Evolutionary conservation across 2,329 filamentous ascomycete genomes (phyloP).

Genomic region (Phyllosticta citriasiana): DNA sequence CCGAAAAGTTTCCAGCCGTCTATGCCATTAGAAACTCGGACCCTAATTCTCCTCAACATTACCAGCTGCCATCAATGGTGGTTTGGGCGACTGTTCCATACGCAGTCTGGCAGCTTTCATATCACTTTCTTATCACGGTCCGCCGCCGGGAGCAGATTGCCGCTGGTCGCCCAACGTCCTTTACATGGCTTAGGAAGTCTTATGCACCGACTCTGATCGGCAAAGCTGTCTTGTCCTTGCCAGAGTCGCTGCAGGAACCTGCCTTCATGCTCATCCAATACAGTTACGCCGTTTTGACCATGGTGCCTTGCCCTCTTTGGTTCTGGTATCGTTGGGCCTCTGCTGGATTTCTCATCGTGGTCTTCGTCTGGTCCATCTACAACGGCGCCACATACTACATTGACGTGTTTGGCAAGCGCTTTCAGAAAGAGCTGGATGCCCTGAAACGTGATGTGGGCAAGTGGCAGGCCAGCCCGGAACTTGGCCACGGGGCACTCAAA

Average conservation of each 20-base stretch:
- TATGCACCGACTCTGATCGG: conserved; percentile 88
- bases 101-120: conserved; percentile 80
- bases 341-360: conserved; percentile 60
- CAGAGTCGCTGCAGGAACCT: conserved; percentile 65
- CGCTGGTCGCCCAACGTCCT: conserved; percentile 88
- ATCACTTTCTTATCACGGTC: conserved; percentile 93
- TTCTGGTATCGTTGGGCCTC: conserved; percentile 81
- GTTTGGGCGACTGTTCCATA: conserved; percentile 92
- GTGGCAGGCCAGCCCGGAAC: conserved; percentile 51
- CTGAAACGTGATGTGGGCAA: conserved; percentile 82
- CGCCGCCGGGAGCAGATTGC: conserved; percentile 93
- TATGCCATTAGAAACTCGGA: conserved; percentile 63
- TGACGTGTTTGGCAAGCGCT: conserved; percentile 91
- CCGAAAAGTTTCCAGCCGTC: conserved; percentile 69
- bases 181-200: conserved; percentile 89
- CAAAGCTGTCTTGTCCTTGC: conserved; percentile 69
- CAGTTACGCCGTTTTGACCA: conserved; percentile 77
- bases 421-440: conserved; percentile 89
- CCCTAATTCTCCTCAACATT: conserved; percentile 67
- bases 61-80: conserved; percentile 75
- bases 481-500: background rate
- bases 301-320: conserved; percentile 91
- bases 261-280: conserved; percentile 98
- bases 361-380: conserved; percentile 94
- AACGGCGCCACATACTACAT: conserved; percentile 98